phyloP scores from a whole-genome alignment of 768 basidiomycete species.

The Podaxis sp. region DNA sequence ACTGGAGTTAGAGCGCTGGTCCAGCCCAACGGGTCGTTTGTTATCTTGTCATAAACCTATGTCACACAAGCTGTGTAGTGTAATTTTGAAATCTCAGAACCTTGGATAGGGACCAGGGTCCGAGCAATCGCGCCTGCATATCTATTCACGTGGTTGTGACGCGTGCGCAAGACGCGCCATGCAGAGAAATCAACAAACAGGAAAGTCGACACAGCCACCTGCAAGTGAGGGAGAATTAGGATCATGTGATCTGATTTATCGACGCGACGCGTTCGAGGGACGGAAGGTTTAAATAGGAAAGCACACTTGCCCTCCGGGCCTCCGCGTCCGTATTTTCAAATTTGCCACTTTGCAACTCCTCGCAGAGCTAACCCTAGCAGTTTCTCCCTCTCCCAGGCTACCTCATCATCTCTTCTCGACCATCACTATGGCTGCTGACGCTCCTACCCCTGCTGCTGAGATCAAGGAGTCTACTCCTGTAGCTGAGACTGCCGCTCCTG shows the following conservation, averaged over 20 bases:
- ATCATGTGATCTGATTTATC: slow-evolving; percentile 17
- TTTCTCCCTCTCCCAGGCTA: slow-evolving; percentile 18
- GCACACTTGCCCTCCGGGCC: slow-evolving; percentile 4
- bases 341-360: slow-evolving; percentile 12
- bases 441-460: slow-evolving; percentile 14
- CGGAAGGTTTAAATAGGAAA: slow-evolving; percentile 32
- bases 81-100: not conserved
- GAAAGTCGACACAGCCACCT: slow-evolving; percentile 43
- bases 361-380: slow-evolving; percentile 17
- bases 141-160: slow-evolving; percentile 20
- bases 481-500: slow-evolving; percentile 21
- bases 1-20: slow-evolving; percentile 35
- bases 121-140: too few species aligned
- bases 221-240: not conserved
- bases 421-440: slow-evolving; percentile 13
- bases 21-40: slow-evolving; percentile 69
- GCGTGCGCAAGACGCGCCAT: slow-evolving; percentile 18
- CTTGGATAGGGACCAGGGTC: too few species aligned
- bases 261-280: slow-evolving; percentile 19
- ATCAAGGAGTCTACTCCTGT: slow-evolving; percentile 23
- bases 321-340: slow-evolving; percentile 5
- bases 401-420: slow-evolving; percentile 14
- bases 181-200: slow-evolving; percentile 36
- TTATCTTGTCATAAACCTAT: slow-evolving; percentile 24
- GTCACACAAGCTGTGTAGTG: not conserved